Evolutionary conservation across 805 yeast genomes (phyloP), one percentile per base, ranked within the genome.

Genomic region (Suhomyces sp.): DNA sequence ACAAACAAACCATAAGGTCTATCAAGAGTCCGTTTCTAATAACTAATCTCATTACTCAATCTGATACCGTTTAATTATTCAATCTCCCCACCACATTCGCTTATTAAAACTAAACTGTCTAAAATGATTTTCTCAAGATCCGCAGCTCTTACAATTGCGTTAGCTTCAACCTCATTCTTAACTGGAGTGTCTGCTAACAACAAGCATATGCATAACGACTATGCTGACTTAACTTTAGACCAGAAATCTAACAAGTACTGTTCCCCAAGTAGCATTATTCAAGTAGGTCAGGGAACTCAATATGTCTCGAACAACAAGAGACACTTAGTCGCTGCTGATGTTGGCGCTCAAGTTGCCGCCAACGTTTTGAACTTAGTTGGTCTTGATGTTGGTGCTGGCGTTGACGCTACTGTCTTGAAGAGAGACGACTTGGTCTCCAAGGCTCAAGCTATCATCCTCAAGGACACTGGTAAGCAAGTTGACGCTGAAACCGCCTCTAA

Each of bases 71-170:
- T 38, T 19, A 24, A 23, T 27, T 12, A 29, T 29, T 29, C 33
- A 29, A 29, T n/a, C 8, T 15, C 17, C 42, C 46, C 24, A 23
- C 45, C 36, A 52, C 52, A 51, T 44, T 51, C 52, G 48, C 33
- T 52, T 22, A 35, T 51, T 17, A 33, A 33, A 33, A 27, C 48
- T 23, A 27, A 53, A 42, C 27, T 35, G 44, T 26, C 4, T 46
- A 47, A 12, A 23, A 65, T 61, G 66, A 51, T 62, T 29, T 60
- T 63, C 48, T 55, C 59, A 12, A 57, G 56, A 50, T 47, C 64
- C 47, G 51, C 60, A 46, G 57, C 60, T 22, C 40, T 63, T 31
- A 41, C 63, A 42, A 55, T 62, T 46, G 64, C 65, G 23, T 50
- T 58, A 47, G 58, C 63, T 26, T 53, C 63, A 15, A 48, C 61